Conservation (phyloP, 2,329 filamentous ascomycete genomes). For the Ceratocystis ficicola region DNA sequence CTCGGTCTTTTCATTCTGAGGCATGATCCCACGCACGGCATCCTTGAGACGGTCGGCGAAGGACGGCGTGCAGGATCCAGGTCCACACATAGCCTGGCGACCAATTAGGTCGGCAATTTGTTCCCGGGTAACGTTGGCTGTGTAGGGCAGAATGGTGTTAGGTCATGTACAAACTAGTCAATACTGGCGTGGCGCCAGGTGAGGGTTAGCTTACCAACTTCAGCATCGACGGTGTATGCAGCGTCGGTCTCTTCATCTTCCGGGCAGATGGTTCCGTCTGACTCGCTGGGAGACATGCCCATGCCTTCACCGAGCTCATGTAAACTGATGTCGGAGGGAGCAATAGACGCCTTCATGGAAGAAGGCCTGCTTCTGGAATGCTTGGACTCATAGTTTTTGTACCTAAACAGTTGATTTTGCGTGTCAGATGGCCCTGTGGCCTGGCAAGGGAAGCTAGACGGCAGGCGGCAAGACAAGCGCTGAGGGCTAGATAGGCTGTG, state of each 20-base stretch:
- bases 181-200: neutral
- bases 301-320: constrained; percentile 14
- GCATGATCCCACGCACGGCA: constrained; percentile 23
- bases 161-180: neutral
- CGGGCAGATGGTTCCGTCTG: constrained; percentile 22
- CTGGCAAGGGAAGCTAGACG: neutral
- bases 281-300: constrained; percentile 7
- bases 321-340: constrained; percentile 19
- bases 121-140: constrained; percentile 21
- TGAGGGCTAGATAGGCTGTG: neutral
- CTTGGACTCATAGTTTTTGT: constrained; percentile 34
- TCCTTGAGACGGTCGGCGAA: constrained; percentile 25
- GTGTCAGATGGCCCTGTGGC: neutral
- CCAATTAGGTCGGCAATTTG: constrained; percentile 22
- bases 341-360: constrained; percentile 21
- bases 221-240: constrained; percentile 27
- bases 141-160: constrained; percentile 2
- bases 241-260: constrained; percentile 28
- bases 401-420: constrained; percentile 28
- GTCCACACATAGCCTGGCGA: constrained; percentile 21
- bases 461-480: neutral
- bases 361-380: constrained; percentile 19
- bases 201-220: constrained; percentile 27
- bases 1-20: constrained; percentile 20
- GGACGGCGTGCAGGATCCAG: constrained; percentile 20